Base-by-base conservation (phyloP, 306 rosid genomes). In the Begonia loranthoides region DNA sequence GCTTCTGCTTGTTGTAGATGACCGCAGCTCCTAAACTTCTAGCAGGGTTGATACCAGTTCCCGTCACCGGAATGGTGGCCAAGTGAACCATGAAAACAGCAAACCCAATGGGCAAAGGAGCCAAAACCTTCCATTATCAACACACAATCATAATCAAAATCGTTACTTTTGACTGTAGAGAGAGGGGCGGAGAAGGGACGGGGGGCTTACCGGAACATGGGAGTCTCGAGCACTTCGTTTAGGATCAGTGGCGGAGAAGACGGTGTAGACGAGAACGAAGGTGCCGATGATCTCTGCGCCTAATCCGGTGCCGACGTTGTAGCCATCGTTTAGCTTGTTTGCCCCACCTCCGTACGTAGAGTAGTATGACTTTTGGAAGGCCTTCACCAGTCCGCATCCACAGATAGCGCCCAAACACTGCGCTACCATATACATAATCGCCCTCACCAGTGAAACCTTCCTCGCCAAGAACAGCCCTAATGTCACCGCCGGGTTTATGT, bases 1-100 rank as follows among this genome's bases (percentile, higher is more conserved):
- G 8, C 36, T 28, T 28, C 1, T 28, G 36, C 8, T 5, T 1
- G 36, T 28, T 28, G 36, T 4, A 28, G 36, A 28, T 28, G 36
- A 28, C 36, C 36, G 36, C 36, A 28, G 36, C 36, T 28, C 36
- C 36, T 0, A 28, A 1, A 28, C 36, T 28, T 28, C 36, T 28
- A 5, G 36, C 36, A 5, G 36, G 36, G 36, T 28, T 28, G 61
- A 85, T 85, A 6, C 95, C 95, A 13, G 95, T 85, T 0, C 95
- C 95, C 2, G 95, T 85, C 16, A 85, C 68, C 13, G 95, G 95
- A 54, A 85, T 85, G 34, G 95, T 85, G 14, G 85, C 95, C 73
- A 85, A 70, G 67, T 85, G 95, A 60, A 85, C 95, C 80, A 85
- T 85, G 87, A 85, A 85, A 43, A 85, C 95, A 24, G 95, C 95